Evolutionary conservation across 805 yeast genomes (phyloP).

Genomic region (Yamadazyma kitorensis): DNA sequence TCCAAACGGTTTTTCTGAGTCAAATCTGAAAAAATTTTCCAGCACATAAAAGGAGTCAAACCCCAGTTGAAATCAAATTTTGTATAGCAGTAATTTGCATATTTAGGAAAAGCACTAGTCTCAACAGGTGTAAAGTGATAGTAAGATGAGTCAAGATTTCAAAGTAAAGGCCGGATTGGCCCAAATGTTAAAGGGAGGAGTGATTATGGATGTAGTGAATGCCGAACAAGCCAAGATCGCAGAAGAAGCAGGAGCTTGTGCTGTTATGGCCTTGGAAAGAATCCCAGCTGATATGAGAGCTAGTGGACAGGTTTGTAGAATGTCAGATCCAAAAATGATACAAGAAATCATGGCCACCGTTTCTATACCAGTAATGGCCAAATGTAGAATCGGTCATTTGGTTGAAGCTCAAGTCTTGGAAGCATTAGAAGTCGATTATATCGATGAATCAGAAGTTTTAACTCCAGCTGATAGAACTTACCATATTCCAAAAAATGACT

Average conservation of each 20-base stretch:
- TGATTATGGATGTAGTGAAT: slow-evolving; percentile 71
- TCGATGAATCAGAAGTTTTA: slow-evolving; percentile 81
- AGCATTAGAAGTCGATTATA: slow-evolving; percentile 70
- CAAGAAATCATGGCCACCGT: slow-evolving; percentile 68
- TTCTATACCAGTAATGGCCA: slow-evolving; percentile 80
- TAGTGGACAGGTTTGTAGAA: slow-evolving; percentile 78
- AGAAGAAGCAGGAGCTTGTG: slow-evolving; percentile 83
- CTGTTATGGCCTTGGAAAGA: slow-evolving; percentile 84
- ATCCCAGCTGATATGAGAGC: slow-evolving; percentile 85
- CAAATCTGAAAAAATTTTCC: no score
- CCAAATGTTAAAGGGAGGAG: slow-evolving; percentile 82
- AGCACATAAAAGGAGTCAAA: no score
- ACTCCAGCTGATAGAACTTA: slow-evolving; percentile 73
- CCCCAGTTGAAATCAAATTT: no score
- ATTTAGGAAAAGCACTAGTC: no score
- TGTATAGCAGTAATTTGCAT: no score
- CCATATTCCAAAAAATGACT: slow-evolving; percentile 61
- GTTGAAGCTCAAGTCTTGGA: slow-evolving; percentile 80
- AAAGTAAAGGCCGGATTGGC: slow-evolving; percentile 76
- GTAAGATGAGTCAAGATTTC: slow-evolving; percentile 20
- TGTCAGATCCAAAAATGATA: slow-evolving; percentile 84
- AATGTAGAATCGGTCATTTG: slow-evolving; percentile 77
- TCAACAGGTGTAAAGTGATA: no score
- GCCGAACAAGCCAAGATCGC: slow-evolving; percentile 81
- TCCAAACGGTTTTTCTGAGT: no score